Base-by-base conservation (phyloP, 768 basidiomycete genomes). In the Hygrophoropsis aurantiaca region DNA sequence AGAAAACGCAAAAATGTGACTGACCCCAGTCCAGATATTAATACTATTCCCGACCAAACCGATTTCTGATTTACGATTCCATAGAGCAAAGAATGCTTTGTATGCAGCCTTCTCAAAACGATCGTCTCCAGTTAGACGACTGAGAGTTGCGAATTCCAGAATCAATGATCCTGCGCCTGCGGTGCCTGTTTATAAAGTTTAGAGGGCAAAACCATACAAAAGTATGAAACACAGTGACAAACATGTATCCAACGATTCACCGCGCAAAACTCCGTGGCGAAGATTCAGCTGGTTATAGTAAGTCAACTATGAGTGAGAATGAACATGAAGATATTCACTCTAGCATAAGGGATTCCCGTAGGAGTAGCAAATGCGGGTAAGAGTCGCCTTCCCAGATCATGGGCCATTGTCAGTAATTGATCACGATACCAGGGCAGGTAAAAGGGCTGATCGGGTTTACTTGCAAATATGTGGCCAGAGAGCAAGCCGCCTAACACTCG, bases 151-250 rank as follows among this genome's bases (percentile, higher is more conserved):
- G 60, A 98, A 97, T 64, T 99, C 97, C 19, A 99, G 71, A 26
- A 98, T 84, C 45, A 99, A 71, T 23, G 93, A 94, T 11, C 93
- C 93, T 32, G 93, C 94, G 37, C 92, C 95, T 27, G 94, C 92
- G 26, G 90, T 84, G 66, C 91, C 91, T 94, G 55, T 24, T n/a
- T n/a, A 26, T 34, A 51, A 24, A 35, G 33, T 42, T 59, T 38
- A 48, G 53, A 33, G 27, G 18, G 44, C 23, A 32, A 33, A 16
- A 5, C 21, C 6, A 21, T 38, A 38, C 7, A 13, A 13, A 6
- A 26, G n/a, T 16, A 18, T 25, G 35, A 43, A 42, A 21, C 38
- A 19, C 15, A 26, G 41, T 19, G 24, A 76, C 88, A 52, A 59
- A 92, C 94, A 97, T 19, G 91, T 94, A 60, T 94, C 90, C 23